Evolutionary conservation across 139 green algal species (phyloP).

Genomic region (Yamagishiella unicocca): DNA sequence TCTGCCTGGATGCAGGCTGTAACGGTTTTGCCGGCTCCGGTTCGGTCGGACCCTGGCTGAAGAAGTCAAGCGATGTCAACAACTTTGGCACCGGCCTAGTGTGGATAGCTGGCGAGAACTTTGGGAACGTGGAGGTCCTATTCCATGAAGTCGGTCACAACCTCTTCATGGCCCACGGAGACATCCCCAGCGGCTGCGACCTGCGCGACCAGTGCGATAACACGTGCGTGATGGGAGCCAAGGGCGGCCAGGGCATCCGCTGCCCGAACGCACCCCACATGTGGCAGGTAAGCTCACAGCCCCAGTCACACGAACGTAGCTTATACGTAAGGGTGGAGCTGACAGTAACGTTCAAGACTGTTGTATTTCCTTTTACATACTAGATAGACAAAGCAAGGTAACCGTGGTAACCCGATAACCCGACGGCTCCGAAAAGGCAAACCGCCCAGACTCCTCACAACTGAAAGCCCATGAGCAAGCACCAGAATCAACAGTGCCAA

Average conservation of each 20-base stretch:
- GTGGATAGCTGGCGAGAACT: background rate
- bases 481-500: no score
- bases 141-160: constrained; percentile 36
- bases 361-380: no score
- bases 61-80: background rate
- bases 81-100: background rate
- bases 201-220: constrained; percentile 26
- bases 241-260: constrained; percentile 3
- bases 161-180: background rate
- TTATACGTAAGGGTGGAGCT: no score
- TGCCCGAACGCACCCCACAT: constrained; percentile 26
- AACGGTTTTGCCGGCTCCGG: background rate
- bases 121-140: background rate
- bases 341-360: no score
- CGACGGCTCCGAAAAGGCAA: no score
- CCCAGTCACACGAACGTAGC: no score
- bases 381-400: no score
- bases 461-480: no score
- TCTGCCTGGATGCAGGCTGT: no score
- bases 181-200: background rate
- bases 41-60: background rate
- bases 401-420: no score
- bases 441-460: no score
- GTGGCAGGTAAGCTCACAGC: constrained; percentile 39
- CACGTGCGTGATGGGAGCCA: constrained; percentile 1